Base-by-base conservation (phyloP, 345 rosid species). In the Murraya koenigii region DNA sequence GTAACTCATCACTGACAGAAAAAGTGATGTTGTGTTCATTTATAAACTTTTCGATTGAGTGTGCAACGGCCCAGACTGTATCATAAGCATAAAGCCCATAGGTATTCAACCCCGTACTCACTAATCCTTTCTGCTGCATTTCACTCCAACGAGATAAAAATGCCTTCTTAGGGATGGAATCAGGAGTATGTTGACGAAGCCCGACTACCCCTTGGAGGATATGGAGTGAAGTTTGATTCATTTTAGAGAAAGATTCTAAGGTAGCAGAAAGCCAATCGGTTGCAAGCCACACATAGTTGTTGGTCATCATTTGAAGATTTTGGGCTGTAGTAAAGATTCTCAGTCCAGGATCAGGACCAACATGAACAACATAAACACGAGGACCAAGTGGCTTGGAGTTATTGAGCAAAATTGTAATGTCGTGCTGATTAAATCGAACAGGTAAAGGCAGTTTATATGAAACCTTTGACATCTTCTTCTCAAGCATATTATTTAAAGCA, bases 231-330 rank as follows among this genome's bases (percentile, higher is more conserved):
- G 77, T 64, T 66, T 39, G 80, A 66, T 82, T 83, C 20, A 33
- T 60, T 13, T 85, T 79, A 78, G 88, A 76, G 47, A 83, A 30
- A 56, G 98, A 92, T 76, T 93, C 97, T 75, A 93, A 74, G 30
- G 95, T 88, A 65, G 92, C 76, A 79, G 97, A 84, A 71, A 95
- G 90, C 98, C 98, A 95, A 87, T 93, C 97, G 10, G 98, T 92
- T 69, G 96, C 89, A 8, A 95, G 80, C 99, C 99, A 95, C 39
- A 89, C 95, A 49, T 86, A 93, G 71, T 79, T 80, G 70, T 77
- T 71, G 32, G 83, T 86, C 97, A 95, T 89, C 99, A 93, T 92
- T 63, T 86, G 82, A 79, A 95, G 92, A 66, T 87, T 80, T 73
- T 86, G 72, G 4, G 93, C 97, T 63, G 86, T 54, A 25, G 68